Evolutionary conservation across 805 yeast species (phyloP).

Genomic region (Dipodascopsis tothii): DNA sequence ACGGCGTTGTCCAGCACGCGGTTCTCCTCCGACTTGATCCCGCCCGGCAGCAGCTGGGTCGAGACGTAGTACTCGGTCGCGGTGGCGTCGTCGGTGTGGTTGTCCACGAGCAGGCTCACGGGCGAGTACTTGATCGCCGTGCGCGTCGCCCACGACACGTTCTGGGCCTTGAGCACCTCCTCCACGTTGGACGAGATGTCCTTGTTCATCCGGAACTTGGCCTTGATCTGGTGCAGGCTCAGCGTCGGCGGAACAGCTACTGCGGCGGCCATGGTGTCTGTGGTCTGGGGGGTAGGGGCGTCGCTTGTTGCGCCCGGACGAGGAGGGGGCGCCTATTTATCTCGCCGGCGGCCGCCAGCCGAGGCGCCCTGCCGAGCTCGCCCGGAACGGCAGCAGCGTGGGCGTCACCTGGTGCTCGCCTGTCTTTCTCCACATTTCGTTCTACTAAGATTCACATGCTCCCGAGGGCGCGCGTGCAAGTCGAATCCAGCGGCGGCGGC

Average conservation of each 20-base stretch:
- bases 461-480: too few species aligned
- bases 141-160: slow-evolving; percentile 17
- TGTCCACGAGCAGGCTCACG: slow-evolving; percentile 4
- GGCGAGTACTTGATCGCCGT: slow-evolving; percentile 14
- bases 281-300: too few species aligned
- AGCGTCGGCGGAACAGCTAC: slow-evolving; percentile 16
- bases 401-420: too few species aligned
- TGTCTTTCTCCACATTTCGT: too few species aligned
- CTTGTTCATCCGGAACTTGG: slow-evolving; percentile 15
- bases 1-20: slow-evolving; percentile 13
- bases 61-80: slow-evolving; percentile 12
- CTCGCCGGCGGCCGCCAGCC: too few species aligned
- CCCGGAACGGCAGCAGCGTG: too few species aligned
- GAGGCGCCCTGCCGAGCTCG: too few species aligned
- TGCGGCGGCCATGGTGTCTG: background rate
- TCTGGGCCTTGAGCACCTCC: slow-evolving; percentile 20
- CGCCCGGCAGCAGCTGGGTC: slow-evolving; percentile 16
- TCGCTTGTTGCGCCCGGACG: too few species aligned
- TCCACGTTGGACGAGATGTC: slow-evolving; percentile 11
- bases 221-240: slow-evolving; percentile 8
- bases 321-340: too few species aligned
- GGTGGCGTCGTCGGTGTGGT: slow-evolving; percentile 2
- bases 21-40: slow-evolving; percentile 13
- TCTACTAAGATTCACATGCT: too few species aligned
- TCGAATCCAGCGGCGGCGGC: too few species aligned